Conservation (phyloP, 2,329 filamentous ascomycete genomes). For the Neonectria ditissima region DNA sequence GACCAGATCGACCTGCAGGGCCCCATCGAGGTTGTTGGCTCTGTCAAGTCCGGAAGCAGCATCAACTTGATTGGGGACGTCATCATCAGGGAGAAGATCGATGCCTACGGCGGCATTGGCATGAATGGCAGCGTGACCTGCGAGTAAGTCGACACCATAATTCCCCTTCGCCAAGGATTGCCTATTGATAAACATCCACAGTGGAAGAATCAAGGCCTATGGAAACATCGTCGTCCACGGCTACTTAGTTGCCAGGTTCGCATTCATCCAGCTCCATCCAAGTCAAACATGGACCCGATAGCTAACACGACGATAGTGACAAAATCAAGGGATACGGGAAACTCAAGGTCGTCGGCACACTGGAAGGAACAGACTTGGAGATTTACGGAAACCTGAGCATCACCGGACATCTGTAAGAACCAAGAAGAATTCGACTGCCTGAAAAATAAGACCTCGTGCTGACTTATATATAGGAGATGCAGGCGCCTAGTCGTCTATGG, state of each 20-base stretch:
- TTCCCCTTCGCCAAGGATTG: background rate
- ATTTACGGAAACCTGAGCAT: conserved; percentile 61
- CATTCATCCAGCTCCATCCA: conserved; percentile 5
- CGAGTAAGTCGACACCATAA: conserved; percentile 49
- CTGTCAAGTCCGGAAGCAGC: conserved; percentile 59
- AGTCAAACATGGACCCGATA: conserved; percentile 7
- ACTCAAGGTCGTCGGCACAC: conserved; percentile 56
- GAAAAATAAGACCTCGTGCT: conserved; percentile 2
- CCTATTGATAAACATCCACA: conserved; percentile 33
- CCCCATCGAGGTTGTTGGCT: conserved; percentile 61
- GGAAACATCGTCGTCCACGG: conserved; percentile 59
- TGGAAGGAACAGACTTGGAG: conserved; percentile 58
- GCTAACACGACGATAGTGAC: conserved; percentile 47
- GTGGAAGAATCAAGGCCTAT: conserved; percentile 59
- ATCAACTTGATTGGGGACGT: conserved; percentile 60
- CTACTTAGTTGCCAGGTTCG: conserved; percentile 53
- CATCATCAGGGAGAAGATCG: conserved; percentile 57
- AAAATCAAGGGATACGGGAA: conserved; percentile 62
- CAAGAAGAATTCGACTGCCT: conserved; percentile 18
- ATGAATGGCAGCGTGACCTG: conserved; percentile 58
- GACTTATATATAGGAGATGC: conserved; percentile 51
- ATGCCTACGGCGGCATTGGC: conserved; percentile 59
- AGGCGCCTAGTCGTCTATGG: conserved; percentile 58
- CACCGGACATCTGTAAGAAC: conserved; percentile 56
- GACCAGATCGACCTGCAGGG: conserved; percentile 55